Evolutionary conservation across 2,329 filamentous ascomycete genomes (phyloP).

Genomic region (Emergomyces pasteurianus): DNA sequence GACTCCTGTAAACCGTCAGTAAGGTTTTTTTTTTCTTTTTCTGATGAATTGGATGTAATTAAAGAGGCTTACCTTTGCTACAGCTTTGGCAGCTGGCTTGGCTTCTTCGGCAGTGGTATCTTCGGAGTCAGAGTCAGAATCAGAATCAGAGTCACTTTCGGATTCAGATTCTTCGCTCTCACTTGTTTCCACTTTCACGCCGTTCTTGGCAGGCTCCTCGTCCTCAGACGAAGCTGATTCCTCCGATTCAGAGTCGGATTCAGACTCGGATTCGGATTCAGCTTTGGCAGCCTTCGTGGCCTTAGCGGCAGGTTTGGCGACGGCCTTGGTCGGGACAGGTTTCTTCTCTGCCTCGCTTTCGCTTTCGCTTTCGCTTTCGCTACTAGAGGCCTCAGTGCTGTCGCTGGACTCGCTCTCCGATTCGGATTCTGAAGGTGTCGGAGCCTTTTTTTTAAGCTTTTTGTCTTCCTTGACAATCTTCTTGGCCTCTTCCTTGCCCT

Average conservation of each 20-base stretch:
- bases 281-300: conserved; percentile 21
- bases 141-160: conserved; percentile 13
- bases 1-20: conserved; percentile 4
- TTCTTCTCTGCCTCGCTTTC: conserved; percentile 21
- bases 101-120: conserved; percentile 11
- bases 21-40: background rate
- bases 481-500: conserved; percentile 21
- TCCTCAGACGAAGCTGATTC: conserved; percentile 18
- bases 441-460: conserved; percentile 32
- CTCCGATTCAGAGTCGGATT: conserved; percentile 22
- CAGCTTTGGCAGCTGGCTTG: conserved; percentile 7
- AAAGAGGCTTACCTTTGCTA: conserved; percentile 12
- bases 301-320: conserved; percentile 23
- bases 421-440: conserved; percentile 26
- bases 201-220: conserved; percentile 14
- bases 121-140: conserved; percentile 13
- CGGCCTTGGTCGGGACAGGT: conserved; percentile 15
- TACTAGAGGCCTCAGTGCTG: conserved; percentile 18
- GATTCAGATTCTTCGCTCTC: conserved; percentile 16
- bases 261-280: conserved; percentile 21
- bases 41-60: conserved; percentile 13
- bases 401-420: conserved; percentile 26
- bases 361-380: conserved; percentile 24
- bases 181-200: conserved; percentile 11
- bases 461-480: conserved; percentile 19